These are phyloP conservation scores for Sugiyamaella boreocaroliniensis DNA, from an alignment of 805 yeast genomes.

Conservation along the genomic window DNA sequence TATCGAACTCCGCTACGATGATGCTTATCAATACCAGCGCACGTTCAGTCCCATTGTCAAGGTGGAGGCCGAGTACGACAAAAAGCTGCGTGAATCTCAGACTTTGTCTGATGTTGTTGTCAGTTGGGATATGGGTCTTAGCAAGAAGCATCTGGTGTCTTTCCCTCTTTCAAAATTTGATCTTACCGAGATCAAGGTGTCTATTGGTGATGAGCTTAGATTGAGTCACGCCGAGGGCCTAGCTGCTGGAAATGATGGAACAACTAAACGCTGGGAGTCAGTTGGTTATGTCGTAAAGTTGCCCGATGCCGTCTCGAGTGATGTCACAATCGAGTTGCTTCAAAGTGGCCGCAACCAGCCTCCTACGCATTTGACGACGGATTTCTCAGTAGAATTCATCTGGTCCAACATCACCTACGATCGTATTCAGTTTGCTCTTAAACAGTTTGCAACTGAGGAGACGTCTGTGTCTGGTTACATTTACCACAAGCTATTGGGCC, in stretches of 20 bases:
- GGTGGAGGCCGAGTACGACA: conserved; percentile 76
- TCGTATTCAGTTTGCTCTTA: conserved; percentile 77
- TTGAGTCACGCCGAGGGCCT: conserved; percentile 40
- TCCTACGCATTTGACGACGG: conserved; percentile 53
- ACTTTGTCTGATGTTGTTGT: conserved; percentile 67
- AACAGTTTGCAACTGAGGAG: conserved; percentile 59
- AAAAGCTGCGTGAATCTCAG: conserved; percentile 63
- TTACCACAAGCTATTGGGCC: conserved; percentile 75
- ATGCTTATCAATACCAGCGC: conserved; percentile 79
- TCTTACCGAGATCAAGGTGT: conserved; percentile 55
- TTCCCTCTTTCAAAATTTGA: conserved; percentile 66
- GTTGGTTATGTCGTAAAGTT: conserved; percentile 63
- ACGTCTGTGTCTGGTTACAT: conserved; percentile 66
- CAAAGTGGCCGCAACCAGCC: conserved; percentile 29
- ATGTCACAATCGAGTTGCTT: conserved; percentile 62
- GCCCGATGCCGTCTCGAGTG: conserved; percentile 61
- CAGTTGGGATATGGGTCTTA: conserved; percentile 64
- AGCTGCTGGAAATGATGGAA: conserved; percentile 41
- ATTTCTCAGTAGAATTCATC: conserved; percentile 77
- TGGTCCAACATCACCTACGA: conserved; percentile 84
- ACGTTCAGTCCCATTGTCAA: conserved; percentile 78
- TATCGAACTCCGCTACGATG: conserved; percentile 66
- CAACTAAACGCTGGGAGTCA: conserved; percentile 61
- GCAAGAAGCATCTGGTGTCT: conserved; percentile 59
- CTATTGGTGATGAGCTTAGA: conserved; percentile 79